These are phyloP conservation scores for Ailanthus altissimus DNA, from an alignment of 345 rosid species.

Conservation along the genomic window DNA sequence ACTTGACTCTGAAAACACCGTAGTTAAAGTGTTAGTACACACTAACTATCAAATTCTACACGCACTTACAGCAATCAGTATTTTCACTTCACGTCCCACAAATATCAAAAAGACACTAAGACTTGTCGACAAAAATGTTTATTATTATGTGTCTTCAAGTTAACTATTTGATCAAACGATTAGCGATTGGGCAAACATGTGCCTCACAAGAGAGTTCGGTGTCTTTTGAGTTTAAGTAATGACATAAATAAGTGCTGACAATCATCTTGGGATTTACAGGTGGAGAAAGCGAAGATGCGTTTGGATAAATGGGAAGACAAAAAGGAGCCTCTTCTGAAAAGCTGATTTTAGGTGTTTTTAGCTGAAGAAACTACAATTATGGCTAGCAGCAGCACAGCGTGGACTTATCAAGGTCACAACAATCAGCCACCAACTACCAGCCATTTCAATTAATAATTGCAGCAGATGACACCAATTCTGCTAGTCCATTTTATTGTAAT, in stretches of 20 bases:
- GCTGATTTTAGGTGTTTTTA: neutral
- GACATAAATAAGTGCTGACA: neutral
- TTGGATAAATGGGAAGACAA: conserved; percentile 72
- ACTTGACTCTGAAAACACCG: no score
- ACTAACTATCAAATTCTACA: no score
- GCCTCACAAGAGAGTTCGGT: neutral
- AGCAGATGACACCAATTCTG: neutral
- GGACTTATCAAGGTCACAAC: neutral
- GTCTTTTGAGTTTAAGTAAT: neutral
- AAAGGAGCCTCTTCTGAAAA: conserved; percentile 28
- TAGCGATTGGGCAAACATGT: neutral
- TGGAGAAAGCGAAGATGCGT: conserved; percentile 55
- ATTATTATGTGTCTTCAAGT: no score
- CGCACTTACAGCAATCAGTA: no score
- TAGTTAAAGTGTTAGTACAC: no score
- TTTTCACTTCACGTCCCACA: no score
- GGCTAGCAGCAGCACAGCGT: neutral
- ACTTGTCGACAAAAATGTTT: no score
- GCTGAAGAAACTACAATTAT: neutral
- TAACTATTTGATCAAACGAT: neutral
- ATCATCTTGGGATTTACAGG: conserved; percentile 40
- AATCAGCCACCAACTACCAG: neutral
- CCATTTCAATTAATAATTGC: neutral
- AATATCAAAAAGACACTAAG: no score
- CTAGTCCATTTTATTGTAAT: neutral